Evolutionary conservation across 2,329 filamentous ascomycete species (phyloP), one percentile per base, ranked within the genome.

Genomic region (Ceratocystis albifundus): DNA sequence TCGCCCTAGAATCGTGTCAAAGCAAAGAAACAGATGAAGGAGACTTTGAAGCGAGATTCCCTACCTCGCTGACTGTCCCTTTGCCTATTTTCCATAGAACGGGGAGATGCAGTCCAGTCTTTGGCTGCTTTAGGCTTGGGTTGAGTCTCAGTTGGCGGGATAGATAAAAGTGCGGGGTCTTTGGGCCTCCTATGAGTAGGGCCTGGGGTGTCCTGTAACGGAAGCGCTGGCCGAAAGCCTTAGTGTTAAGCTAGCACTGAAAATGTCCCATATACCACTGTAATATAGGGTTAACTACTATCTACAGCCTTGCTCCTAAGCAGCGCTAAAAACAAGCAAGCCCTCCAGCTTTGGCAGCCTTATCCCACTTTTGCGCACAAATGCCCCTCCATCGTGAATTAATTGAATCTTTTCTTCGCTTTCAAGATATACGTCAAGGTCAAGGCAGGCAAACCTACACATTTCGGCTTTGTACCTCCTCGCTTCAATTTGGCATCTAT

Each of bases 361-460:
- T 12, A 12, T 12, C 30, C 30, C 30, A 32, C 30, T 32, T 32
- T 32, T 55, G 20, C 25, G 15, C 36, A 41, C 36, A 15, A 10
- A 50, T 57, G 53, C 53, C 53, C 53, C 53, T 57, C 53, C 53
- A 57, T 57, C 53, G 53, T 57, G 25, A 57, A 57, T 57, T 28
- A 2, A 17, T 32, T 32, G 25, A 30, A 17, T 32, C 20, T 57
- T 12, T 61, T n/a, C 17, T 48, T 12, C 28, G 30, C 20, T 20
- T 22, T 22, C 36, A 41, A 12, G 36, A 3, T 41, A 41, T 41
- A 12, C 36, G 1, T 12, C 36, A 41, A 12, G 36, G n/a, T n/a
- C n/a, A n/a, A n/a, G n/a, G n/a, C n/a, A n/a, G n/a, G 8, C 10
- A 41, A 41, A 3, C 36, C 8, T 41, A 41, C 36, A 41, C 36